Evolutionary conservation across 306 rosid genomes (phyloP).

Genomic region (Prosopis cineraria): DNA sequence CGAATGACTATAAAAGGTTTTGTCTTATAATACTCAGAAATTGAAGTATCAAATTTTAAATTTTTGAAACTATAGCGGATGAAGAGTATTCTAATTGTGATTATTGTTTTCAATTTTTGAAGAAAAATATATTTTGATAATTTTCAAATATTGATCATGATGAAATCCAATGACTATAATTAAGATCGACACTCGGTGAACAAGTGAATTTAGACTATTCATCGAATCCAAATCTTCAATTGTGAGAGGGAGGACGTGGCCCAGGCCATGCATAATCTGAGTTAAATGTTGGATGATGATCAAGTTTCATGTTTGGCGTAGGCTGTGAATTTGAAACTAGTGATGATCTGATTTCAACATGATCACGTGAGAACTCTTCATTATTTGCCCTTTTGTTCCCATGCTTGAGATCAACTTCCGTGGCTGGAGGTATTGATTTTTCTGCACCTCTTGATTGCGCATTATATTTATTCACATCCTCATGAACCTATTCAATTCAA

Average conservation of each 20-base stretch:
- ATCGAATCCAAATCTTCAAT: no score
- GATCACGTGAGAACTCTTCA: slow-evolving; percentile 38
- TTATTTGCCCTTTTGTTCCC: neutral
- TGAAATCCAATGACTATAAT: no score
- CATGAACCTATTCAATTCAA: slow-evolving; percentile 27
- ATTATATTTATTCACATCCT: slow-evolving; percentile 17
- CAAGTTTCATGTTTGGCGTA: slow-evolving; percentile 15
- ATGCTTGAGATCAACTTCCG: neutral
- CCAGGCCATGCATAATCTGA: slow-evolving; percentile 66
- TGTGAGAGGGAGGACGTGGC: slow-evolving; percentile 73
- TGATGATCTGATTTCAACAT: slow-evolving; percentile 32
- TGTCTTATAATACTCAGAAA: no score
- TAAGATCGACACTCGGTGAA: no score
- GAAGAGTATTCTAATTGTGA: no score
- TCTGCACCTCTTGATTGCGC: slow-evolving; percentile 28
- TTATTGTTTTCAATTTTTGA: no score
- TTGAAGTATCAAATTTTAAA: no score
- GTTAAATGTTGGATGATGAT: slow-evolving; percentile 36
- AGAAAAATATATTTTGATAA: no score
- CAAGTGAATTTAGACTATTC: no score
- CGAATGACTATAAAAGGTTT: no score
- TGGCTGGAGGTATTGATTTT: slow-evolving; percentile 10
- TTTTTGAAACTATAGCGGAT: no score
- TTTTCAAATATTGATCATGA: no score
- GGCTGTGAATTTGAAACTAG: slow-evolving; percentile 44